Evolutionary conservation across 768 basidiomycete genomes (phyloP).

Genomic region (Roridomyces roridus): DNA sequence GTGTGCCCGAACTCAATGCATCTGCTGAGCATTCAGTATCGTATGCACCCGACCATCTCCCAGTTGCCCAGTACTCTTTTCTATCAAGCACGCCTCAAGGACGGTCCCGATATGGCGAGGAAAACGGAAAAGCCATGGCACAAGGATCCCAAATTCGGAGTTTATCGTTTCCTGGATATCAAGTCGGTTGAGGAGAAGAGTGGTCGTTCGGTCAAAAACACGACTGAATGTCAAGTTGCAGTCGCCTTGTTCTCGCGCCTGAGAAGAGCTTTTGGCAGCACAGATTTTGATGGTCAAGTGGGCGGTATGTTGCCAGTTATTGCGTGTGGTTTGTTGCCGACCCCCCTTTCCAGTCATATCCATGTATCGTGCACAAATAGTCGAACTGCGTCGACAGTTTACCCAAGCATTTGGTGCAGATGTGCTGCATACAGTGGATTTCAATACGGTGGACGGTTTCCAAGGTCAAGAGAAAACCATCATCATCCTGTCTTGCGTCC

Average conservation of each 20-base stretch:
- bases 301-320: slow-evolving; percentile 32
- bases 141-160: slow-evolving; percentile 71
- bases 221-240: slow-evolving; percentile 74
- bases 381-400: slow-evolving; percentile 76
- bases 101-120: slow-evolving; percentile 87
- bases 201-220: slow-evolving; percentile 80
- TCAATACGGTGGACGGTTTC: slow-evolving; percentile 98
- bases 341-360: slow-evolving; percentile 60
- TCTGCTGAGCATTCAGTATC: slow-evolving; percentile 96
- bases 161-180: slow-evolving; percentile 91
- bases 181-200: slow-evolving; percentile 69
- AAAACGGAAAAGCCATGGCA: slow-evolving; percentile 93
- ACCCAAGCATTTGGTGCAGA: slow-evolving; percentile 71
- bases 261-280: slow-evolving; percentile 59
- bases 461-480: slow-evolving; percentile 99
- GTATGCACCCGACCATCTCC: slow-evolving; percentile 98
- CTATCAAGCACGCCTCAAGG: slow-evolving; percentile 78
- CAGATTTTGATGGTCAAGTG: slow-evolving; percentile 50
- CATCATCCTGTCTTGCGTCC: slow-evolving; percentile 96
- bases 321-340: slow-evolving; percentile 55
- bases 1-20: slow-evolving; percentile 85
- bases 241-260: slow-evolving; percentile 79
- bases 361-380: slow-evolving; percentile 93
- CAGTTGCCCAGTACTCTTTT: slow-evolving; percentile 87
- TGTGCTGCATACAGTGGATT: slow-evolving; percentile 78